Evolutionary conservation across 75 land plant species (phyloP), one percentile per base, ranked within the genome.

Genomic region (Pinus tabuliformis): DNA sequence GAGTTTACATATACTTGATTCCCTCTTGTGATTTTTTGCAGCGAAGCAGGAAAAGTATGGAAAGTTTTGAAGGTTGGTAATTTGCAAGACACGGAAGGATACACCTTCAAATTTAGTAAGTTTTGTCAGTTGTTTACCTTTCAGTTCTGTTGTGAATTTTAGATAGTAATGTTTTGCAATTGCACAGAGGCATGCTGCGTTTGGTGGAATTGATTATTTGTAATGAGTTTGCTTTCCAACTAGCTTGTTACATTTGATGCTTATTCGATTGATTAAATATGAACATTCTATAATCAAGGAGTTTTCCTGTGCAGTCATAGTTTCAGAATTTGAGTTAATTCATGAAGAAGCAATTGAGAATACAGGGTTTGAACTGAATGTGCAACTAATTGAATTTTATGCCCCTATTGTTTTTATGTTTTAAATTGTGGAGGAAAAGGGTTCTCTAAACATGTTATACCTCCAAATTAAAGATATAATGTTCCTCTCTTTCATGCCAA

Each of bases 31-130:
- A 36, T 17, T 61, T 73, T 77, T 73, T 78, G 79, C 87, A 92
- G 95, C 83, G 95, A 92, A n/a, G 95, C 88, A 75, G 95, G 95
- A 7, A 84, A 84, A 73, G 78, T 92, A 30, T 74, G 84, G 77
- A 92, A 92, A 83, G 62, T 90, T 56, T 75, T 92, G 80, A 92
- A 86, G 78, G 86, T 82, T 22, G 87, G 86, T 77, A 91, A 91
- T 28, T 76, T 84, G 22, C 88, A 90, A 65, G 95, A 92, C 81
- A 88, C 89, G 30, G 81, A 74, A 74, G 95, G 91, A 45, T 90
- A 83, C 83, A 88, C 84, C 78, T 92, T 92, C 72, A 88, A 86
- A 70, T 87, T 92, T 14, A 86, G 95, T 92, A 86, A 82, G 58
- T 68, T 37, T 11, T 68, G 20, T n/a, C 17, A 72, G 49, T 17